Base-by-base conservation (phyloP, 768 basidiomycete species). In the Naganishia vishniacii region DNA sequence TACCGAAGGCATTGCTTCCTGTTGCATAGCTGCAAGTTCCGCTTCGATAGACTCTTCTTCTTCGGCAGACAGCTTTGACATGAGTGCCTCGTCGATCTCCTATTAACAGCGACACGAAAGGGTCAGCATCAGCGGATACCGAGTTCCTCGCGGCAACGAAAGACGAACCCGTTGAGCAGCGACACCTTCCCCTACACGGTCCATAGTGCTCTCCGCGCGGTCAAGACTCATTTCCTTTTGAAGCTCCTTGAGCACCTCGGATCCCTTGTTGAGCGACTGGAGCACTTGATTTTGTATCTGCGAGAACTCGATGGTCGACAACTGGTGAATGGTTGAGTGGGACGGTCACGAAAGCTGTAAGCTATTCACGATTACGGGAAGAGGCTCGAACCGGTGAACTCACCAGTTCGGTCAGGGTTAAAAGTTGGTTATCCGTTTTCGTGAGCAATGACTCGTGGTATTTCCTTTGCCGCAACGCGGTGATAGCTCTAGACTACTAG, bases 251-350 rank as follows among this genome's bases (percentile, higher is more conserved):
- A 99, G 80, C 0, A 97, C 91, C 31, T 88, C 87, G 69, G 88
- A 97, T 1, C 95, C 95, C 78, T 92, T 91, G 75, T 90, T 84
- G 46, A 99, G 79, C 8, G 94, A 95, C 75, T 91, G 90, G 34
- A 98, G 73, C 11, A 99, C 89, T 2, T 92, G 91, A 47, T 89
- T 85, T 77, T 98, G 89, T 23, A 98, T 85, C 51, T 93, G 81
- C 7, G 95, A 91, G 80, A 95, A 98, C 76, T 99, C 95, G 71
- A 99, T 95, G 0, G 88, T 89, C 3, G 91, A 89, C 26, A 97
- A 92, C 94, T 99, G 71, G 13, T 46, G 20, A 9, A 8, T 28
- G 34, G 44, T 15, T 29, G 11, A 3, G 56, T 23, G 15, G 12
- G 28, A 37, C 59, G 32, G 32, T 25, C 40, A 34, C 18, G 15